Conservation (phyloP, 192 early-diverging fungal species). For the Coemansia sp. region DNA sequence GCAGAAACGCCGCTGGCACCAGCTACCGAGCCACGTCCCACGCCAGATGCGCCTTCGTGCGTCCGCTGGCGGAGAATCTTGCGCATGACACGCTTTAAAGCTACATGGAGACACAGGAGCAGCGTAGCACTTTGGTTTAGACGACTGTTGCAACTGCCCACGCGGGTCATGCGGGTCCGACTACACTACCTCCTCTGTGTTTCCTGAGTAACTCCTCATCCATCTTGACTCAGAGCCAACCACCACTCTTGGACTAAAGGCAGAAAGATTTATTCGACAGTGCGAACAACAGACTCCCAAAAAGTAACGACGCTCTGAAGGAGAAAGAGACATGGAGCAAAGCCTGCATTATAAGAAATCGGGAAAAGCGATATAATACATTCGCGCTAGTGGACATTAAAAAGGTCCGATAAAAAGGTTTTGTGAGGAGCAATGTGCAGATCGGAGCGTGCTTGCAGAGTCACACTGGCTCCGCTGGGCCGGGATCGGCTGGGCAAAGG, state of each 20-base stretch:
- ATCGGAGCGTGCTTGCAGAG: not conserved
- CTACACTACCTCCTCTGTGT: slow-evolving; percentile 4
- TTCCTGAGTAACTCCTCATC: not conserved
- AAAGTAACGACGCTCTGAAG: not conserved
- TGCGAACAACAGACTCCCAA: not conserved
- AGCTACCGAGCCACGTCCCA: not conserved
- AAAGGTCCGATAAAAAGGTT: not conserved
- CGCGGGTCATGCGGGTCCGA: not conserved
- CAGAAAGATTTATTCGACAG: not conserved
- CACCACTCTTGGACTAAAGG: not conserved
- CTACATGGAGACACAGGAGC: slow-evolving; percentile 18
- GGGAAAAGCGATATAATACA: slow-evolving; percentile 50
- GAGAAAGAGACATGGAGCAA: not conserved
- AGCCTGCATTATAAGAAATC: not conserved
- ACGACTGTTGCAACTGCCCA: not conserved
- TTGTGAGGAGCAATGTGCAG: not conserved
- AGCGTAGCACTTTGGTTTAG: not conserved
- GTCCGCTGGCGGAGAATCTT: slow-evolving; percentile 30
- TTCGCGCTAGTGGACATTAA: slow-evolving; percentile 35
- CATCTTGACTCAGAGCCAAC: not conserved
- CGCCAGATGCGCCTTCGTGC: not conserved
- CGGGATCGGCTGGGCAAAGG: slow-evolving; percentile 1
- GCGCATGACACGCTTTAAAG: slow-evolving; percentile 34
- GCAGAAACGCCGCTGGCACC: not conserved
- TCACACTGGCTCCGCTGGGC: not conserved